Percentiles rank a stretch among this genome's conserved stretches.
Evolutionary conservation across 257 asterid genomes (phyloP).

Genomic region (Solanum acaule): DNA sequence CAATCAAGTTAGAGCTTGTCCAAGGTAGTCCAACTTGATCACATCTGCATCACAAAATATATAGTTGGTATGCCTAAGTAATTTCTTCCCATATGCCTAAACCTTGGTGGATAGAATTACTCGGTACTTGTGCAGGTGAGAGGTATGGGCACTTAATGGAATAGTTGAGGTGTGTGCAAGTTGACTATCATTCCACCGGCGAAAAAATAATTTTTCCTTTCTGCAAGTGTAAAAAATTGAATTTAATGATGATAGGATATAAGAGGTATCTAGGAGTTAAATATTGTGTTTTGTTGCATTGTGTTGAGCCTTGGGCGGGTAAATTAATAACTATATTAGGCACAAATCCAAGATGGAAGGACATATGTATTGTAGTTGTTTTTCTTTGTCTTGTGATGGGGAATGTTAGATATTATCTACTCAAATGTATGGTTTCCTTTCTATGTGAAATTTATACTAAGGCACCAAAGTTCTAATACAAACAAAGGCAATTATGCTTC

Average conservation of each 20-base stretch:
- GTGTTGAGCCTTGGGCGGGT: neutral
- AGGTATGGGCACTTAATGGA: neutral
- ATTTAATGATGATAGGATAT: neutral
- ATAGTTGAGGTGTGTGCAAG: neutral
- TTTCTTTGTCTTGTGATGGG: neutral
- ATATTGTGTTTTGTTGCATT: neutral
- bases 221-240: neutral
- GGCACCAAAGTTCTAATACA: neutral
- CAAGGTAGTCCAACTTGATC: neutral
- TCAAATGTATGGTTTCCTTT: neutral
- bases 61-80: neutral
- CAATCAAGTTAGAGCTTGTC: neutral
- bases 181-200: neutral
- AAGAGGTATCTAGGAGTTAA: neutral
- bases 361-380: neutral
- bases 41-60: neutral
- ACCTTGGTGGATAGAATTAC: neutral
- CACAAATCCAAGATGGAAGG: neutral
- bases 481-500: neutral
- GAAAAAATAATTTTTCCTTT: neutral
- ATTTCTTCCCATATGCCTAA: neutral
- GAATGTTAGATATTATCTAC: neutral
- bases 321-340: neutral
- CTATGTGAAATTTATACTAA: neutral
- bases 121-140: neutral